phyloP scores from a whole-genome alignment of 1,284 basidiomycete genomes.

The Cryptococcus sp. region DNA sequence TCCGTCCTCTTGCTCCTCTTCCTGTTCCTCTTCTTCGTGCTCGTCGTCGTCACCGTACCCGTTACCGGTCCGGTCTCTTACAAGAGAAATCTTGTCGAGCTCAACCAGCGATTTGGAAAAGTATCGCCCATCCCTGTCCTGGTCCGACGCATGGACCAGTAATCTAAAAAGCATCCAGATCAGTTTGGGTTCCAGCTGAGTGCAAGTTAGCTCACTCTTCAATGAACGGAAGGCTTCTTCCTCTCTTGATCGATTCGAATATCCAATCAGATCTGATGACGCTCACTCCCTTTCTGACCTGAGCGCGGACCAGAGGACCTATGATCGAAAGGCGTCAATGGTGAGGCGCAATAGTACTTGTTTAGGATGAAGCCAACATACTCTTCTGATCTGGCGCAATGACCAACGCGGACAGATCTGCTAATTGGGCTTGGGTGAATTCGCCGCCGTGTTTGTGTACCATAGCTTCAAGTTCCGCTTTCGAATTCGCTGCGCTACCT shows the following conservation, averaged over 20 bases:
- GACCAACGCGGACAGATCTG: conserved; percentile 58
- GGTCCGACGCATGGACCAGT: conserved; percentile 46
- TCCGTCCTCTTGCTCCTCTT: conserved; percentile 45
- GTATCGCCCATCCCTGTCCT: conserved; percentile 35
- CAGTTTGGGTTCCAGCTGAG: not conserved
- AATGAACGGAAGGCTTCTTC: conserved; percentile 61
- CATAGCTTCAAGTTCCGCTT: conserved; percentile 48
- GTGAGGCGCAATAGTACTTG: conserved; percentile 4
- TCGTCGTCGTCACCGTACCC: not conserved
- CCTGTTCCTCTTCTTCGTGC: conserved; percentile 26
- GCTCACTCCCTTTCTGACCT: conserved; percentile 60
- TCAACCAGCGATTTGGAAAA: conserved; percentile 40
- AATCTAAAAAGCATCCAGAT: conserved; percentile 28
- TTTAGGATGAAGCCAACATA: conserved; percentile 15
- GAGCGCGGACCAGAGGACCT: conserved; percentile 54
- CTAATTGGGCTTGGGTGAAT: conserved; percentile 60
- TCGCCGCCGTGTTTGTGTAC: conserved; percentile 76
- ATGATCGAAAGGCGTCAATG: not conserved
- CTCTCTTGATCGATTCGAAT: conserved; percentile 67
- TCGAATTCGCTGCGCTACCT: conserved; percentile 53
- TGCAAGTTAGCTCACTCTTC: conserved; percentile 64
- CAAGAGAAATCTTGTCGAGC: conserved; percentile 31
- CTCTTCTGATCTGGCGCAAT: conserved; percentile 47
- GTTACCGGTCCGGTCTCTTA: conserved; percentile 31
- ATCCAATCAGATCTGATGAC: conserved; percentile 80